These are phyloP conservation scores for Hanseniaspora nectarophila DNA, from an alignment of 805 yeast species.

Conservation along the genomic window DNA sequence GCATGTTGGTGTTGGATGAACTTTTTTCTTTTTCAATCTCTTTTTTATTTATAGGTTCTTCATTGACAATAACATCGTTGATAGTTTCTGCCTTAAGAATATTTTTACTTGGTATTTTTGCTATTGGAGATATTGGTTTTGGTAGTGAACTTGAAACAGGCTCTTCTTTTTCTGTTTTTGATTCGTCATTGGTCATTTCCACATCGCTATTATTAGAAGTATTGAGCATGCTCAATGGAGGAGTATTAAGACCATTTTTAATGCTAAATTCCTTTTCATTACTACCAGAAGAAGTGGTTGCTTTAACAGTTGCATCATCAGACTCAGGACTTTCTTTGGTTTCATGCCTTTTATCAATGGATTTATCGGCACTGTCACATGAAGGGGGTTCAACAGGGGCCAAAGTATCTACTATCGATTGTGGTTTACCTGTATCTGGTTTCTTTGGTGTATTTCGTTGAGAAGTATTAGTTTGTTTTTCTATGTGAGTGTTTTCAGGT, in stretches of 20 bases:
- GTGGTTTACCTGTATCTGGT: neutral
- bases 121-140: neutral
- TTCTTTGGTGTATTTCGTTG: neutral
- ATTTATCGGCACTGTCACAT: neutral
- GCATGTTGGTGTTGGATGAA: neutral
- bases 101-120: neutral
- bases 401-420: neutral
- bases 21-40: neutral
- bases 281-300: neutral
- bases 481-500: no score
- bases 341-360: neutral
- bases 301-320: neutral
- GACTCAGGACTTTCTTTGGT: neutral
- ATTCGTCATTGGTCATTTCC: neutral
- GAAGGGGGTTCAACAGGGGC: no score
- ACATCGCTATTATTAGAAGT: slow-evolving; percentile 9
- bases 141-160: neutral
- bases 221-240: slow-evolving; percentile 5
- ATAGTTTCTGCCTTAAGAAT: neutral
- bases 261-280: neutral
- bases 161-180: neutral
- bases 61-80: neutral
- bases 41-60: neutral
- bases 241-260: slow-evolving; percentile 3
- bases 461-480: neutral